A percentile compares a stretch with the other conserved stretches of the same genome.
These are phyloP conservation scores for Papiliotrema terrestris DNA, from an alignment of 1,284 basidiomycete genomes.

Conservation along the genomic window DNA sequence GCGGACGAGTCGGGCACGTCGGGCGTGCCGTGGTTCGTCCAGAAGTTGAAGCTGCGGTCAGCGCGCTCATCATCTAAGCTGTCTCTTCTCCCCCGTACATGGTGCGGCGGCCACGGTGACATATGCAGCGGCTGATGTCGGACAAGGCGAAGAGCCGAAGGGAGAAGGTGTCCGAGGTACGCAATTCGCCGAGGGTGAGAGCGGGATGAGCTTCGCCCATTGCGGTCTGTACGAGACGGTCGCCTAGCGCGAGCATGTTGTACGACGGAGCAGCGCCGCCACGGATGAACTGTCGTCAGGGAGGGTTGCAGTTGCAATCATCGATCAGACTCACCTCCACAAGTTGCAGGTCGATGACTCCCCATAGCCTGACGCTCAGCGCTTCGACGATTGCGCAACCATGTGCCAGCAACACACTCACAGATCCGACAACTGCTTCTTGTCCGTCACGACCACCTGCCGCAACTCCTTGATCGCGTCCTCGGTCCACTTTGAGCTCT, in stretches of 20 bases:
- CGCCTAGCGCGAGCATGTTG: conserved; percentile 28
- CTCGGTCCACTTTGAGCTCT: conserved; percentile 31
- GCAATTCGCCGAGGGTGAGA: conserved; percentile 16
- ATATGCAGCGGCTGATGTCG: conserved; percentile 29
- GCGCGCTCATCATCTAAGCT: neutral
- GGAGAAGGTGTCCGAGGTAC: conserved; percentile 18
- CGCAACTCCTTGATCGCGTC: conserved; percentile 25
- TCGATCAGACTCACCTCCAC: conserved; percentile 14
- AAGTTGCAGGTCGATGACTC: conserved; percentile 29
- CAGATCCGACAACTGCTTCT: conserved; percentile 23
- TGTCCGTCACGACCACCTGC: conserved; percentile 18
- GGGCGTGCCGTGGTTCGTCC: conserved; percentile 8
- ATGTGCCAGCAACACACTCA: conserved; percentile 5
- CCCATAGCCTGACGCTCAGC: conserved; percentile 24
- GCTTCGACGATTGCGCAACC: too few species aligned
- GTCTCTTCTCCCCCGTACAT: conserved; percentile 9
- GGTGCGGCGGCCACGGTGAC: conserved; percentile 24
- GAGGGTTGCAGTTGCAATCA: too few species aligned
- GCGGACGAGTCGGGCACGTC: neutral
- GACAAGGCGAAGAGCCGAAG: conserved; percentile 26
- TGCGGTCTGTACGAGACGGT: conserved; percentile 20
- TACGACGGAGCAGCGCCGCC: conserved; percentile 28
- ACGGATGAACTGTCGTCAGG: conserved; percentile 15
- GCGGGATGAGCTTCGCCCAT: conserved; percentile 15
- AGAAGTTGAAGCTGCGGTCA: conserved; percentile 18